These are phyloP conservation scores for Flaveria ramosissima DNA, from an alignment of 129 eudicot species.

Conservation along the genomic window DNA sequence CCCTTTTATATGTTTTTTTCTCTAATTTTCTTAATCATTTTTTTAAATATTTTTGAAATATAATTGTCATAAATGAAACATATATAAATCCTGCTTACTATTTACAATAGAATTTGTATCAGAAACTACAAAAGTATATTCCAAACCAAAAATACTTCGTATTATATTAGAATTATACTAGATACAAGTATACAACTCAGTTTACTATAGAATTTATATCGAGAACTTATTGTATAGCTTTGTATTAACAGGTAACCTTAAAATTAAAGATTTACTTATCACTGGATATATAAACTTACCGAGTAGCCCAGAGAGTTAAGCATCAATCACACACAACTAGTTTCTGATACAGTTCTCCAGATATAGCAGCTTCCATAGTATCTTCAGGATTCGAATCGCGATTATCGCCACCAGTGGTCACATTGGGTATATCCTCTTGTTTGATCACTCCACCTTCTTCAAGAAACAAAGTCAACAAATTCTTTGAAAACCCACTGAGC, in stretches of 20 bases:
- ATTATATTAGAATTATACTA: no score
- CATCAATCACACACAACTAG: slow-evolving; percentile 56
- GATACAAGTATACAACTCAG: no score
- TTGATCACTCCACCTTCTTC: slow-evolving; percentile 40
- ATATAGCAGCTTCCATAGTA: slow-evolving; percentile 51
- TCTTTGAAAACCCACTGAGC: slow-evolving; percentile 64
- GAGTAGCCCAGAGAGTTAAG: not conserved
- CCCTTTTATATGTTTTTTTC: no score
- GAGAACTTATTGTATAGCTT: no score
- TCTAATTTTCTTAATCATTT: no score
- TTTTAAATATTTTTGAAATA: no score
- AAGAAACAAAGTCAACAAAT: slow-evolving; percentile 52
- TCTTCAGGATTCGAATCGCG: slow-evolving; percentile 39
- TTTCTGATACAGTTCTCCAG: slow-evolving; percentile 59
- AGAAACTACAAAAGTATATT: no score
- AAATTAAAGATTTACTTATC: not conserved
- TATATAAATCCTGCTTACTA: not conserved
- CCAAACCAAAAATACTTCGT: no score
- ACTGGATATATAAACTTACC: not conserved
- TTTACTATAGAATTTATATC: no score
- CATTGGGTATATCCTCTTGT: slow-evolving; percentile 27
- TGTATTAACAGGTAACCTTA: no score
- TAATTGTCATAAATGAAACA: no score
- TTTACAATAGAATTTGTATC: no score
- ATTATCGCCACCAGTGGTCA: not conserved